phyloP scores from a whole-genome alignment of 108 stramenopile species.

The Ochromonas danica region DNA sequence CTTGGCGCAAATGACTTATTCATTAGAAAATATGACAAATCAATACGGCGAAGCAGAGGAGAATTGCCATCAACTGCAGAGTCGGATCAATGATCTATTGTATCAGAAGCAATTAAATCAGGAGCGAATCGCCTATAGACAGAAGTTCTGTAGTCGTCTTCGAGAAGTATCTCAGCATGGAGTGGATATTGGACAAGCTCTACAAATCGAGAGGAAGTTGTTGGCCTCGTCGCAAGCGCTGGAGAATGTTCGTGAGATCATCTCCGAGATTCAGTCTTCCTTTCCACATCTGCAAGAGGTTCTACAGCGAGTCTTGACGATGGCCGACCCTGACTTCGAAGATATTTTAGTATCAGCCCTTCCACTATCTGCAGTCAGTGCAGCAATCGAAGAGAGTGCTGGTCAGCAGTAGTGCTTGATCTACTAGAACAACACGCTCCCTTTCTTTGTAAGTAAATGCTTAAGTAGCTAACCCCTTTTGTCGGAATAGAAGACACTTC shows the following conservation, averaged over 20 bases:
- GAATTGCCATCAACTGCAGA: slow-evolving; percentile 35
- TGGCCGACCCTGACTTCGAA: slow-evolving; percentile 22
- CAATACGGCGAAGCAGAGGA: slow-evolving; percentile 23
- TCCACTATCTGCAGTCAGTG: too few relatives aligned
- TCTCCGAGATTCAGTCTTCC: neutral
- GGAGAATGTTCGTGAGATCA: slow-evolving; percentile 28
- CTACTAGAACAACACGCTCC: too few relatives aligned
- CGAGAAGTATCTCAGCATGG: slow-evolving; percentile 11
- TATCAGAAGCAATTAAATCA: slow-evolving; percentile 58
- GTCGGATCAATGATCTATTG: slow-evolving; percentile 44
- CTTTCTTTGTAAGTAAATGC: too few relatives aligned
- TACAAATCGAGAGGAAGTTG: neutral
- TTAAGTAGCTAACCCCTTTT: too few relatives aligned
- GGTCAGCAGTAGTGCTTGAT: too few relatives aligned
- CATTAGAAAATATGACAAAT: neutral
- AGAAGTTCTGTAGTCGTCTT: slow-evolving; percentile 9
- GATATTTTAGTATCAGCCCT: too few relatives aligned
- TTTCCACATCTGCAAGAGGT: slow-evolving; percentile 28
- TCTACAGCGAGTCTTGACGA: slow-evolving; percentile 22
- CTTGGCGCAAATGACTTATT: neutral
- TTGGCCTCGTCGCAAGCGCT: slow-evolving; percentile 24
- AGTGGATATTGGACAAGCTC: neutral
- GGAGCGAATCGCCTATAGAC: slow-evolving; percentile 26
- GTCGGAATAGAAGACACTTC: too few relatives aligned
- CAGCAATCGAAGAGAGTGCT: too few relatives aligned